phyloP scores from a whole-genome alignment of 768 basidiomycete species.

The Serendipita sp. region DNA sequence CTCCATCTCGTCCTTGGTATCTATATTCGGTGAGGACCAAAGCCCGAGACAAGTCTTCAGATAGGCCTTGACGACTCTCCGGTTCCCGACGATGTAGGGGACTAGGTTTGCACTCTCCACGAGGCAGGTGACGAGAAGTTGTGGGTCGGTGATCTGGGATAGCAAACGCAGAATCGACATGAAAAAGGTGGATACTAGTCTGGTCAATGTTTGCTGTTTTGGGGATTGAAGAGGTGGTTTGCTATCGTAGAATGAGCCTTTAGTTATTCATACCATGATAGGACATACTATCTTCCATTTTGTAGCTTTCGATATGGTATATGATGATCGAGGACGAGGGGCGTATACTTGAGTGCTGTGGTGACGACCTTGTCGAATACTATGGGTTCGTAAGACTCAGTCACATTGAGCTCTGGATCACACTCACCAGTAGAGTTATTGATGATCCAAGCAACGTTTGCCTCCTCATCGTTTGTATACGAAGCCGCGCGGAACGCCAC shows the following conservation, averaged over 20 bases:
- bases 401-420: neutral
- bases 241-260: constrained; percentile 23
- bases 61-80: constrained; percentile 73
- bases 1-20: neutral
- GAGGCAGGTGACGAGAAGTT: constrained; percentile 51
- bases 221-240: constrained; percentile 68
- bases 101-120: constrained; percentile 76
- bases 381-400: constrained; percentile 18
- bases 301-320: constrained; percentile 68
- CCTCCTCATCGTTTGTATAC: constrained; percentile 74
- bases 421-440: constrained; percentile 56
- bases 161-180: constrained; percentile 70
- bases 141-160: constrained; percentile 47
- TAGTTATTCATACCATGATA: neutral
- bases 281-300: constrained; percentile 70
- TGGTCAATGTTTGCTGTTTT: constrained; percentile 73
- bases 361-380: constrained; percentile 90
- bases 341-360: constrained; percentile 78
- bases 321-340: constrained; percentile 74
- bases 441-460: constrained; percentile 69
- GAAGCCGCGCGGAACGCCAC: constrained; percentile 85
- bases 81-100: constrained; percentile 70
- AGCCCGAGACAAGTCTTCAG: constrained; percentile 77
- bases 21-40: constrained; percentile 50
- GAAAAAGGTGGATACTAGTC: constrained; percentile 78